phyloP scores from a whole-genome alignment of 441 rosid species.

The Daphne laureola region DNA sequence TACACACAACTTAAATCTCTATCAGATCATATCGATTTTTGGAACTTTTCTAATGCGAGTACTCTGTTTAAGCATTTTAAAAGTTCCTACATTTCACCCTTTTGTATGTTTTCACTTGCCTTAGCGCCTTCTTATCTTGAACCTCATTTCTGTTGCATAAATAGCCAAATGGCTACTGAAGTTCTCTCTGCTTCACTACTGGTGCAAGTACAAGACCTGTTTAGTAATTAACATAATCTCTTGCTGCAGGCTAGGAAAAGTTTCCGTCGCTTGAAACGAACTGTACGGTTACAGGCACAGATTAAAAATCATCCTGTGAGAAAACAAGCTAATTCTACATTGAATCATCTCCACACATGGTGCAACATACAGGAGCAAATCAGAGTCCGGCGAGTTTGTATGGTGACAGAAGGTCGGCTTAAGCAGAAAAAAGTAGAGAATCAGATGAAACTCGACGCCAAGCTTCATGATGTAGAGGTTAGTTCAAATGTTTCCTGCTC shows the following conservation, averaged over 20 bases:
- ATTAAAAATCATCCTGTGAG: constrained; percentile 39
- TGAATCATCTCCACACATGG: constrained; percentile 77
- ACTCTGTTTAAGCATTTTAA: too few species aligned
- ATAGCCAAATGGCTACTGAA: too few species aligned
- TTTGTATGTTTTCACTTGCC: too few species aligned
- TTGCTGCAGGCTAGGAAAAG: constrained; percentile 62
- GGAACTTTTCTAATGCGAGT: too few species aligned
- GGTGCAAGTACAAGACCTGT: not conserved
- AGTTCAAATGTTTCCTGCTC: constrained; percentile 6
- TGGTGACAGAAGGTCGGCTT: constrained; percentile 69
- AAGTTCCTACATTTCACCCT: too few species aligned
- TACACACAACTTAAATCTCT: too few species aligned
- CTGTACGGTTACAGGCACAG: constrained; percentile 39
- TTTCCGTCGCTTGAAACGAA: constrained; percentile 59
- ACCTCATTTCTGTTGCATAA: too few species aligned
- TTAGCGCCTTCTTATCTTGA: too few species aligned
- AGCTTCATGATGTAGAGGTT: constrained; percentile 83
- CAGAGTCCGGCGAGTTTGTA: constrained; percentile 58
- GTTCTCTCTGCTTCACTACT: too few species aligned
- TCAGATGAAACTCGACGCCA: constrained; percentile 91
- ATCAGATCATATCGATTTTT: too few species aligned
- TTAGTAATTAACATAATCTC: constrained; percentile 10
- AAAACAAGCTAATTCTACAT: constrained; percentile 52
- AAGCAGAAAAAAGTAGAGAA: constrained; percentile 78
- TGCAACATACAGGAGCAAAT: constrained; percentile 67